A percentile compares a stretch with the other conserved stretches of the same genome.
These are phyloP conservation scores for Dillenia suffruticosa DNA, from an alignment of 164 flowering plant species.

Conservation along the genomic window DNA sequence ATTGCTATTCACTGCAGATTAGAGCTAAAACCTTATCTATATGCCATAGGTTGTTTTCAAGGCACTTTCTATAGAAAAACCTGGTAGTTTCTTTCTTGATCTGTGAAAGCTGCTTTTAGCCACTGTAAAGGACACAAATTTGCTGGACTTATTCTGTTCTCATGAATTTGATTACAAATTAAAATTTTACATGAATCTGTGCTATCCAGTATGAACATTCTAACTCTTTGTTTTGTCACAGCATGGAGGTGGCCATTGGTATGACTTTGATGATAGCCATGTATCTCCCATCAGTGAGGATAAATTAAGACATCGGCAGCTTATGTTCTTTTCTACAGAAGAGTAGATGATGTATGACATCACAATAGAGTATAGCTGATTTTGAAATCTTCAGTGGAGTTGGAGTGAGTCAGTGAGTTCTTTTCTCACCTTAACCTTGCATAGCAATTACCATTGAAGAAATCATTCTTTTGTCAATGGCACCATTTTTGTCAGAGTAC, in stretches of 20 bases:
- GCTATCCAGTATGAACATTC: background rate
- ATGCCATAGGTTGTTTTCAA: too few species aligned
- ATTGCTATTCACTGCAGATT: too few species aligned
- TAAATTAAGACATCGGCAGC: slow-evolving; percentile 86
- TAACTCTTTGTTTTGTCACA: slow-evolving; percentile 18
- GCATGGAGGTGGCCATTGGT: slow-evolving; percentile 84
- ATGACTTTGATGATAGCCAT: slow-evolving; percentile 82
- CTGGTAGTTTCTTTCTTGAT: too few species aligned
- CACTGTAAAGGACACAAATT: too few species aligned
- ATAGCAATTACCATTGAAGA: slow-evolving; percentile 6
- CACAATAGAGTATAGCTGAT: background rate
- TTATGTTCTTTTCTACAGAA: slow-evolving; percentile 88
- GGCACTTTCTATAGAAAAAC: too few species aligned
- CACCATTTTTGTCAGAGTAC: slow-evolving; percentile 3
- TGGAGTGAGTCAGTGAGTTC: slow-evolving; percentile 6
- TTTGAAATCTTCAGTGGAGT: slow-evolving; percentile 9
- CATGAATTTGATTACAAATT: too few species aligned
- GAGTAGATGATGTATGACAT: slow-evolving; percentile 41
- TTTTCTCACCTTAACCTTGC: slow-evolving; percentile 12
- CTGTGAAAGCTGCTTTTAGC: too few species aligned
- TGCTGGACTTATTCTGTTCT: too few species aligned
- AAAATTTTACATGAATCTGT: too few species aligned
- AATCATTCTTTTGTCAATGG: slow-evolving; percentile 23
- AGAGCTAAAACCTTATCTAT: too few species aligned
- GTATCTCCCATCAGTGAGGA: slow-evolving; percentile 62